Evolutionary conservation across 1,284 basidiomycete genomes (phyloP).

Genomic region (Ustilago trichophora): DNA sequence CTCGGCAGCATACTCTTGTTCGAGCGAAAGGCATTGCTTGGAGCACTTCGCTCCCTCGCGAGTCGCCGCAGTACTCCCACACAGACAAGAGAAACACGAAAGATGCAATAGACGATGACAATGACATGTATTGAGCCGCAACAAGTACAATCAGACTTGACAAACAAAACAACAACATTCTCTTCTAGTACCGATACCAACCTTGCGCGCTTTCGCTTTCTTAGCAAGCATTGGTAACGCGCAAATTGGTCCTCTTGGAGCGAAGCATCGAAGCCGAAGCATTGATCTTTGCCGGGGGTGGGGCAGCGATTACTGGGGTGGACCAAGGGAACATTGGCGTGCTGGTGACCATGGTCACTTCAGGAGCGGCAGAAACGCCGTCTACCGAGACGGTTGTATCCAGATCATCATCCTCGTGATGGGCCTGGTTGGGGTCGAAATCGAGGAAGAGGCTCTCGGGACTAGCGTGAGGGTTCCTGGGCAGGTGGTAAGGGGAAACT

Average conservation of each 20-base stretch:
- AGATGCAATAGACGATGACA: constrained; percentile 8
- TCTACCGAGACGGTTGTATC: constrained; percentile 14
- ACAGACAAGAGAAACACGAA: too few relatives aligned
- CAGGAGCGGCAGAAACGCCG: constrained; percentile 14
- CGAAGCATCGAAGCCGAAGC: constrained; percentile 2
- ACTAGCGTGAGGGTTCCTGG: constrained; percentile 17
- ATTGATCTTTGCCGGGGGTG: constrained; percentile 11
- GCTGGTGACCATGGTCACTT: background rate
- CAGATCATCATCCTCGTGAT: constrained; percentile 3
- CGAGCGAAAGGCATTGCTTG: constrained; percentile 4
- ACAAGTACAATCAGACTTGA: too few relatives aligned
- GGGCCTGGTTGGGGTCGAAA: background rate
- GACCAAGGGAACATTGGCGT: constrained; percentile 29
- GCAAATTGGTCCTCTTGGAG: background rate
- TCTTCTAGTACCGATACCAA: too few relatives aligned
- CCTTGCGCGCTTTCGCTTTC: too few relatives aligned
- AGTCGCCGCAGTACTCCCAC: too few relatives aligned
- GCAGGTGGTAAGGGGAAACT: constrained; percentile 24
- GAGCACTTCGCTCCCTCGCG: constrained; percentile 5
- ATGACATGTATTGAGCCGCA: constrained; percentile 7
- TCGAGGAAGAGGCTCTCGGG: constrained; percentile 36
- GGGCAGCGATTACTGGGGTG: constrained; percentile 23
- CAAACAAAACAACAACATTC: background rate
- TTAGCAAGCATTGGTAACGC: constrained; percentile 9
- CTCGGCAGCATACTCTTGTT: constrained; percentile 4